Conservation (phyloP, 108 stramenopile genomes). For the Cyclotella choctawhatcheeana region DNA sequence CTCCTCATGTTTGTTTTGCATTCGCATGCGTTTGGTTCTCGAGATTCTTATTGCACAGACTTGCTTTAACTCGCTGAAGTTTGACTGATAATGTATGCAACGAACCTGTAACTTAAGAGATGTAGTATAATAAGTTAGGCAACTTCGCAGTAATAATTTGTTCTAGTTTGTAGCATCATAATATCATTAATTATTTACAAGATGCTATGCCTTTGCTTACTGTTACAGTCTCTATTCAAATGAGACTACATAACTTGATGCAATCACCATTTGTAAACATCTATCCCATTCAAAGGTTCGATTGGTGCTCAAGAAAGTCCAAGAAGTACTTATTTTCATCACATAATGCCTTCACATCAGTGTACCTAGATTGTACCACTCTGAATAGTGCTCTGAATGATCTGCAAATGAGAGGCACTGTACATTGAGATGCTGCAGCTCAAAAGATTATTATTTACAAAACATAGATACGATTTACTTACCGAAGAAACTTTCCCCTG, state of each 20-base stretch:
- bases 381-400: slow-evolving; percentile 82
- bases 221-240: not conserved
- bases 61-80: no score
- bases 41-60: no score
- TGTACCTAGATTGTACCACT: slow-evolving; percentile 69
- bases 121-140: no score
- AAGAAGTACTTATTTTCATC: slow-evolving; percentile 83
- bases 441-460: not conserved
- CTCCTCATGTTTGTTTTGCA: no score
- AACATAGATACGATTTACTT: not conserved
- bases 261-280: not conserved
- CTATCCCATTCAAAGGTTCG: slow-evolving; percentile 44
- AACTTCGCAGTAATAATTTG: no score
- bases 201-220: no score
- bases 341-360: slow-evolving; percentile 78
- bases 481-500: slow-evolving; percentile 55
- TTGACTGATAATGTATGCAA: no score
- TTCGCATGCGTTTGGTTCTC: no score
- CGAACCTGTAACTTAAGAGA: no score
- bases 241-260: not conserved
- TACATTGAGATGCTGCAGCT: not conserved
- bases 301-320: slow-evolving; percentile 79
- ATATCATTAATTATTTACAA: no score
- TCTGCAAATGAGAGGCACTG: slow-evolving; percentile 50
- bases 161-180: no score